phyloP scores from a whole-genome alignment of 805 yeast genomes.

The Saturnispora quitensis region DNA sequence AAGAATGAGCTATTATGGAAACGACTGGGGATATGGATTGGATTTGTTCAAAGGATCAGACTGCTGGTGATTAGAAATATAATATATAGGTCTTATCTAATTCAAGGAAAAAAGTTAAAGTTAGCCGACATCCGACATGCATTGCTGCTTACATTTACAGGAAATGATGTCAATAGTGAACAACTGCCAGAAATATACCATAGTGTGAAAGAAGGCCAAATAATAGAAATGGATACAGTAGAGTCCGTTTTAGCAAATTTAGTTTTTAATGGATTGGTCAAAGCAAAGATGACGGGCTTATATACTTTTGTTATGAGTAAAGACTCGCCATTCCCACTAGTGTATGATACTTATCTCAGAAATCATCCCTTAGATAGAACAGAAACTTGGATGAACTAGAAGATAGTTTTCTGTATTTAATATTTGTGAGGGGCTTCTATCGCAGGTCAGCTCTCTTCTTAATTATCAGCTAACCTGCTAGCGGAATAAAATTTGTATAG shows the following conservation, averaged over 20 bases:
- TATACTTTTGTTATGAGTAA: conserved; percentile 23
- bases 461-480: not conserved
- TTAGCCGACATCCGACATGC: conserved; percentile 21
- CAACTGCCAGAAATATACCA: conserved; percentile 14
- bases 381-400: conserved; percentile 25
- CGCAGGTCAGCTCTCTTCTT: too few relatives aligned
- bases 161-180: not conserved
- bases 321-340: conserved; percentile 23
- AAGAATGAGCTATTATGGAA: conserved; percentile 32
- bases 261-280: conserved; percentile 45
- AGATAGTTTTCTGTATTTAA: not conserved
- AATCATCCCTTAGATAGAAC: conserved; percentile 17
- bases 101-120: conserved; percentile 11
- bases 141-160: conserved; percentile 15
- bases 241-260: conserved; percentile 43
- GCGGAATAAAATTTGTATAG: too few relatives aligned
- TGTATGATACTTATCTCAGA: conserved; percentile 15
- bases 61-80: conserved; percentile 39
- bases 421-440: not conserved
- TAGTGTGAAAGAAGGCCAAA: conserved; percentile 2
- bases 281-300: conserved; percentile 36
- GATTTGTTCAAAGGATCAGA: conserved; percentile 38
- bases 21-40: conserved; percentile 30
- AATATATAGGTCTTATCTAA: conserved; percentile 17
- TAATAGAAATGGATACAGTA: conserved; percentile 22